Conservation (phyloP, 1,139 yeast species). For the Kodamaea anthophila region DNA sequence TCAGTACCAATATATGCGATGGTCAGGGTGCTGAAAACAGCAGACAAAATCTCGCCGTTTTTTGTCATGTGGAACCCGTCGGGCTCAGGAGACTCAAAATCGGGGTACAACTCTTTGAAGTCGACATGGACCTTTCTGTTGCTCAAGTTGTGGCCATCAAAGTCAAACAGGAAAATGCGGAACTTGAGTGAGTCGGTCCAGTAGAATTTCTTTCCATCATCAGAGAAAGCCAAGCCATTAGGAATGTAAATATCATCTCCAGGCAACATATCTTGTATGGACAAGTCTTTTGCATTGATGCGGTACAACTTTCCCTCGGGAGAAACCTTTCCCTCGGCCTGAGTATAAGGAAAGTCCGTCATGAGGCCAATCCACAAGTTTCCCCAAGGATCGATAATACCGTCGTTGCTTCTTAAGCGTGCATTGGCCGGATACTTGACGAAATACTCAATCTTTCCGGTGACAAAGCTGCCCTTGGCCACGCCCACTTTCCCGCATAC, state of each 20-base stretch:
- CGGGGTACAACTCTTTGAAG: constrained; percentile 27
- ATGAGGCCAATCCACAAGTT: constrained; percentile 71
- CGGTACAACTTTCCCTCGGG: constrained; percentile 42
- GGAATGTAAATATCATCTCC: constrained; percentile 42
- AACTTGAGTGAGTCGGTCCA: constrained; percentile 68
- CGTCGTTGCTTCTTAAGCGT: constrained; percentile 65
- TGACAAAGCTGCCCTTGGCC: constrained; percentile 41
- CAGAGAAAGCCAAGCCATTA: constrained; percentile 75
- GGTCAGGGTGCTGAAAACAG: constrained; percentile 58
- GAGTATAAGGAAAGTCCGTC: constrained; percentile 43
- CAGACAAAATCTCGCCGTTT: constrained; percentile 59
- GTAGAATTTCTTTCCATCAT: constrained; percentile 45
- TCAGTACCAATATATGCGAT: constrained; percentile 47
- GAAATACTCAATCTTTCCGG: constrained; percentile 37
- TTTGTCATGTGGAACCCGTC: constrained; percentile 72
- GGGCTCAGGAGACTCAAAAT: constrained; percentile 50
- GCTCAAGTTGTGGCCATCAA: constrained; percentile 44
- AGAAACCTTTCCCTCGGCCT: constrained; percentile 20
- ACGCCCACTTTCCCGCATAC: constrained; percentile 58
- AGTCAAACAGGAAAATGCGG: constrained; percentile 58
- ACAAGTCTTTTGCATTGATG: constrained; percentile 29
- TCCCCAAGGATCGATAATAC: constrained; percentile 64
- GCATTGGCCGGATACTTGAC: constrained; percentile 35
- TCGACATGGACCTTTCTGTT: constrained; percentile 41
- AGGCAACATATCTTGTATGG: constrained; percentile 25